Base-by-base conservation (phyloP, 345 rosid species). In the Turnera subulata region DNA sequence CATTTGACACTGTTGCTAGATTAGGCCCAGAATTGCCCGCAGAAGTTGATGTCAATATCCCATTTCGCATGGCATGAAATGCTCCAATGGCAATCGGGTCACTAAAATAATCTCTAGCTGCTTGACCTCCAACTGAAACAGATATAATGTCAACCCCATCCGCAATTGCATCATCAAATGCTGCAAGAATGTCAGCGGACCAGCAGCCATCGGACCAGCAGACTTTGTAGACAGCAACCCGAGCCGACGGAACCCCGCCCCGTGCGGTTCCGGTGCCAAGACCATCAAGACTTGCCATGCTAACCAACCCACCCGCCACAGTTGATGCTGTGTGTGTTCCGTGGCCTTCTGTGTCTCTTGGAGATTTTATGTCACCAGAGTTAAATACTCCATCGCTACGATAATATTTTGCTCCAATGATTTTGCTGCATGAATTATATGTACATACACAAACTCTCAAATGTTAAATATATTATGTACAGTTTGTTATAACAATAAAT, bases 21-120 rank as follows among this genome's bases (percentile, higher is more conserved):
- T 2, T 1, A 11, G 75, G 75, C 3, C 68, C 80, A 1, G 39
- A 15, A 57, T 76, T 76, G 0, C 75, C 80, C 6, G 54, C 73
- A 11, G 59, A 32, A 58, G 20, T 45, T 15, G 51, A 63, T 26
- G 66, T 53, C 19, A 62, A 32, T 21, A 62, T 33, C 2, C 52
- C 66, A 20, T 62, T 45, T 40, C 53, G 42, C 66, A 62, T 52
- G 6, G 66, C 44, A n/a, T 62, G 66, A 43, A 62, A 62, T 13
- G 46, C 39, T 44, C 66, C 58, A 11, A 44, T 53, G 13, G 66
- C 57, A 6, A 43, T 62, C 1, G 66, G 1, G 3, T 53, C 66
- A 8, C 20, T 33, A 1, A 62, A 62, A 32, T 62, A 44, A 12
- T 43, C 44, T 19, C n/a, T n/a, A n/a, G 0, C 8, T 26, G 65